Evolutionary conservation across 2,329 filamentous ascomycete genomes (phyloP), one percentile per base, ranked within the genome.

Genomic region (Tolypocladium tundrense): DNA sequence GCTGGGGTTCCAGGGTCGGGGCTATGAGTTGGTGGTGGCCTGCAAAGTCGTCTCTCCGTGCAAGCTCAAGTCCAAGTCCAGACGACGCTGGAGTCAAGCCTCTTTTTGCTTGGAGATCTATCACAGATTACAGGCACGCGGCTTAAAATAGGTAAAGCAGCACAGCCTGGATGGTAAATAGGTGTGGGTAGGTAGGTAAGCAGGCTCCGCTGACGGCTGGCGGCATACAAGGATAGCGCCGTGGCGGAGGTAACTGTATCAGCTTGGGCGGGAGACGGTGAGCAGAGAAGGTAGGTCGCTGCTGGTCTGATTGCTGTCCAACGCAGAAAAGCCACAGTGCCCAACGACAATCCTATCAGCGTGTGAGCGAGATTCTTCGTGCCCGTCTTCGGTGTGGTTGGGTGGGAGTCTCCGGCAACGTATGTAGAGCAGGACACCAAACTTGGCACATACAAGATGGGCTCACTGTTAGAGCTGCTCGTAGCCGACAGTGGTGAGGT

Each of bases 1-100:
- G 67, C 62, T 63, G 57, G 58, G 16, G 59, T 57, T 24, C 9
- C 24, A 39, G 31, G 21, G 40, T 37, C 16, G 21, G 50, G 45
- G 31, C 33, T 55, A 55, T 27, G 14, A 35, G 3, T 11, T 24
- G 37, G n/a, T 27, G 37, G 10, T 24, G 8, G 13, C 37, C 19
- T 27, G 39, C 33, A 40, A 19, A 19, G 52, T 40, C 21, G 21
- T 54, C 52, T 27, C 37, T 50, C 24, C 27, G 19, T 31, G 45
- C 14, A 50, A 33, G 45, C 43, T 50, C 24, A 9, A 50, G 24
- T 50, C 24, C 14, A 50, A 31, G 45, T 21, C 43, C 8, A 50
- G 45, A 16, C 13, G 37, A 39, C 13, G 50, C 31, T 11, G 31
- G 31, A 27, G 27, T 14, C 40, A 33, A 33, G 39, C 21, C 39